Conservation (phyloP, 495 filamentous ascomycete species). For the Hyaloscypha hepaticicola region DNA sequence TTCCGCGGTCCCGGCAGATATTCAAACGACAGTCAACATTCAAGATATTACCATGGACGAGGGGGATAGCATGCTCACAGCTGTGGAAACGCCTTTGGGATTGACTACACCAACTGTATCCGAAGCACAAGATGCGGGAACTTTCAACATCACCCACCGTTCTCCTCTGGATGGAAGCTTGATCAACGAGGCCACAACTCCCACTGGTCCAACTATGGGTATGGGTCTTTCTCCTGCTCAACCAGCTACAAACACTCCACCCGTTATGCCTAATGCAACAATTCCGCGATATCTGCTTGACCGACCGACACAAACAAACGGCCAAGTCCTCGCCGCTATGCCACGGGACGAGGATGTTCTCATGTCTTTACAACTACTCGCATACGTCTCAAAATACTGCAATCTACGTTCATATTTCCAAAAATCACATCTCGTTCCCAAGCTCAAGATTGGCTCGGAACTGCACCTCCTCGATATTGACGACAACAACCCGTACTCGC, state of each 20-base stretch:
- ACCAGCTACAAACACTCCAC: constrained; percentile 70
- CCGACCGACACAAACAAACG: constrained; percentile 54
- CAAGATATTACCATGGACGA: constrained; percentile 76
- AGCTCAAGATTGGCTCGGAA: constrained; percentile 84
- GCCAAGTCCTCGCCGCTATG: constrained; percentile 79
- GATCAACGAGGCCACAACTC: constrained; percentile 59
- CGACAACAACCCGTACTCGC: constrained; percentile 31
- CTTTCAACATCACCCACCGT: constrained; percentile 95
- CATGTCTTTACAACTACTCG: constrained; percentile 96
- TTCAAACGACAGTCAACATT: constrained; percentile 69
- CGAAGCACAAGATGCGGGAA: constrained; percentile 63
- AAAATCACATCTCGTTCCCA: constrained; percentile 88
- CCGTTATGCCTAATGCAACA: constrained; percentile 61
- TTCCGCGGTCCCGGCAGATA: constrained; percentile 47
- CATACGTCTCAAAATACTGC: constrained; percentile 98
- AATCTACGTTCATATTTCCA: constrained; percentile 94
- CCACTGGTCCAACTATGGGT: constrained; percentile 61
- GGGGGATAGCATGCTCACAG: constrained; percentile 74
- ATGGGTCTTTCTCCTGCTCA: constrained; percentile 70
- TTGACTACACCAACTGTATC: constrained; percentile 76
- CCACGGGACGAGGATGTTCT: constrained; percentile 95
- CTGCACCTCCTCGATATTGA: constrained; percentile 76
- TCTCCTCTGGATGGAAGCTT: constrained; percentile 85
- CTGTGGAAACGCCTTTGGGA: constrained; percentile 69
- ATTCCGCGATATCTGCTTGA: constrained; percentile 76